Conservation (phyloP, 2,329 filamentous ascomycete genomes). For the Clonostachys sp. region DNA sequence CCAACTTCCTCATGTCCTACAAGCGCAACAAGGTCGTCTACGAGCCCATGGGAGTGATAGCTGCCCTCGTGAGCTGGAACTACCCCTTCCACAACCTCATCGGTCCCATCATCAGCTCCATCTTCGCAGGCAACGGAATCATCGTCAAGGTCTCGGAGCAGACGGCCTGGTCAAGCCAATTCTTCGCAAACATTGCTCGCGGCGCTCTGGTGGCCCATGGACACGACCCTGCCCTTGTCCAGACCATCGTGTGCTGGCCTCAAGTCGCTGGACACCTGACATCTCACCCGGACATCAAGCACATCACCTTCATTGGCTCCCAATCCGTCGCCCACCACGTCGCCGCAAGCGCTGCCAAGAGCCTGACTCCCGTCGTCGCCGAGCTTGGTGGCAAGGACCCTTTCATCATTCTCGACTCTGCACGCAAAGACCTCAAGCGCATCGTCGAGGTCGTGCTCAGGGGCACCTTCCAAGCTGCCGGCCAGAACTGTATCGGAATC, state of each 20-base stretch:
- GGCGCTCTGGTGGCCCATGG: conserved; percentile 79
- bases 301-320: conserved; percentile 91
- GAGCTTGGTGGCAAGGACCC: conserved; percentile 96
- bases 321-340: conserved; percentile 83
- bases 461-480: conserved; percentile 90
- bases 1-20: conserved; percentile 91
- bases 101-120: conserved; percentile 81
- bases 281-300: conserved; percentile 76
- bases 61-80: conserved; percentile 95
- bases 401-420: conserved; percentile 81
- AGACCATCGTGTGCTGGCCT: conserved; percentile 85
- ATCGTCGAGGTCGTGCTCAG: conserved; percentile 82
- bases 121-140: conserved; percentile 89
- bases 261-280: conserved; percentile 76
- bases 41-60: conserved; percentile 88
- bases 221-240: conserved; percentile 75
- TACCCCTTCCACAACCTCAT: conserved; percentile 95
- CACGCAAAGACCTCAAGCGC: conserved; percentile 58
- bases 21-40: conserved; percentile 89
- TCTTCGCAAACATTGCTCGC: conserved; percentile 76
- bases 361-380: conserved; percentile 81
- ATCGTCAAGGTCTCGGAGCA: conserved; percentile 94
- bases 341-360: conserved; percentile 77
- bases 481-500: conserved; percentile 97
- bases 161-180: conserved; percentile 85